These are phyloP conservation scores for Pseudonitzschia multiseries DNA, from an alignment of 108 stramenopile genomes.

Conservation along the genomic window DNA sequence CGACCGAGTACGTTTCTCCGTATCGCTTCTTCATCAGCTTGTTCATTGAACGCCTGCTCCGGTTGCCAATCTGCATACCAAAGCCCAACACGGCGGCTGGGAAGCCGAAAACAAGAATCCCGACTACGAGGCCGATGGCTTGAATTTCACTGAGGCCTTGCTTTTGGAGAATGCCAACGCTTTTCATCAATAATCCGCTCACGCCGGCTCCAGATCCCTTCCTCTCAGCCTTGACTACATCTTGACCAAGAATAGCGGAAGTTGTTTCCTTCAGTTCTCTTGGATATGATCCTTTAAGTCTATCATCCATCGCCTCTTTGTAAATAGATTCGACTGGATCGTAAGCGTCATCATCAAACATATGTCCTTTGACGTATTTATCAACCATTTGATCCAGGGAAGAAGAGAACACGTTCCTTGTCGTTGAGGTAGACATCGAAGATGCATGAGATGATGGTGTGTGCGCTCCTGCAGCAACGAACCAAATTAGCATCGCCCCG, in stretches of 20 bases:
- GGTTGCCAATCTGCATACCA: conserved; percentile 30
- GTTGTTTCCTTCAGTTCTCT: conserved; percentile 39
- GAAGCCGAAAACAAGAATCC: conserved; percentile 24
- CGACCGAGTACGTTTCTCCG: conserved; percentile 55
- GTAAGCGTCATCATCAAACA: conserved; percentile 80
- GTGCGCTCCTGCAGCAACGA: conserved; percentile 22
- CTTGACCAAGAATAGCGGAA: conserved; percentile 42
- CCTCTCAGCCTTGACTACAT: conserved; percentile 25
- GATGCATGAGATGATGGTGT: conserved; percentile 30
- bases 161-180: conserved; percentile 22
- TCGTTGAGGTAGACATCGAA: conserved; percentile 11
- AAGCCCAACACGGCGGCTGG: conserved; percentile 22
- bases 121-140: conserved; percentile 40
- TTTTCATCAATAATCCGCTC: conserved; percentile 23
- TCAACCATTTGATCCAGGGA: conserved; percentile 67
- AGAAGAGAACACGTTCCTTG: conserved; percentile 28
- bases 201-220: conserved; percentile 15
- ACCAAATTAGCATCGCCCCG: conserved; percentile 21
- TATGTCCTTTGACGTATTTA: conserved; percentile 63
- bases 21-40: conserved; percentile 48
- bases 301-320: conserved; percentile 63
- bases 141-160: conserved; percentile 39
- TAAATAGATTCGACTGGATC: conserved; percentile 81
- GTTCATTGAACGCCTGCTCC: conserved; percentile 42
- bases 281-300: conserved; percentile 34